These are phyloP conservation scores for Bruguiera hainesii DNA, from an alignment of 441 rosid species.

Conservation along the genomic window DNA sequence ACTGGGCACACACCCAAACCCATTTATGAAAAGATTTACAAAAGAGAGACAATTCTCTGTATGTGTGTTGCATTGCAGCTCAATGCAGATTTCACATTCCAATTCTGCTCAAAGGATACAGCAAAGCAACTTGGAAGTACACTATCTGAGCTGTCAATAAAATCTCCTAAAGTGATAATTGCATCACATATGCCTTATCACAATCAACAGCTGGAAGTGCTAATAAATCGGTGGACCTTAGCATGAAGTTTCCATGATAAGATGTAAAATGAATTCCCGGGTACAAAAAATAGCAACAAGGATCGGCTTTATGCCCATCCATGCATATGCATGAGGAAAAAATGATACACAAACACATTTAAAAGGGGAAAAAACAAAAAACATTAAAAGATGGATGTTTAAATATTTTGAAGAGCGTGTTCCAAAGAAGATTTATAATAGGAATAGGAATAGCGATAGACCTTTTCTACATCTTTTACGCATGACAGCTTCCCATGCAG, in stretches of 20 bases:
- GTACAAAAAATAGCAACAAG: constrained; percentile 20
- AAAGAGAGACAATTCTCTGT: not conserved
- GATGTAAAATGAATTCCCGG: constrained; percentile 87
- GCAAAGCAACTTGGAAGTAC: constrained; percentile 95
- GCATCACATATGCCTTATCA: constrained; percentile 99
- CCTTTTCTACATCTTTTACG: constrained; percentile 99
- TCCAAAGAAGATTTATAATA: not conserved
- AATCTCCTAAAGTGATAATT: constrained; percentile 88
- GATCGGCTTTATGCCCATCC: constrained; percentile 19
- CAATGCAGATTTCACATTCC: too few relatives aligned
- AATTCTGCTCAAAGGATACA: constrained; percentile 69
- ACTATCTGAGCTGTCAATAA: constrained; percentile 78
- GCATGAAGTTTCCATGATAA: constrained; percentile 98
- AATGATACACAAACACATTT: not conserved
- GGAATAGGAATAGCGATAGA: constrained; percentile 18
- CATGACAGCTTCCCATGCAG: constrained; percentile 99
- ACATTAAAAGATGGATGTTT: not conserved
- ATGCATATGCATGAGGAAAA: not conserved
- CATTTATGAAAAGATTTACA: not conserved
- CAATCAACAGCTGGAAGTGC: constrained; percentile 99
- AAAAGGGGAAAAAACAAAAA: not conserved
- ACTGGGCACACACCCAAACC: not conserved
- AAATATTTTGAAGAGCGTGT: not conserved
- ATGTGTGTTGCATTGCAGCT: too few relatives aligned
- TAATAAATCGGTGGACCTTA: constrained; percentile 89